These are phyloP conservation scores for Scedosporium aurantiacum DNA, from an alignment of 2,329 filamentous ascomycete species.

Conservation along the genomic window DNA sequence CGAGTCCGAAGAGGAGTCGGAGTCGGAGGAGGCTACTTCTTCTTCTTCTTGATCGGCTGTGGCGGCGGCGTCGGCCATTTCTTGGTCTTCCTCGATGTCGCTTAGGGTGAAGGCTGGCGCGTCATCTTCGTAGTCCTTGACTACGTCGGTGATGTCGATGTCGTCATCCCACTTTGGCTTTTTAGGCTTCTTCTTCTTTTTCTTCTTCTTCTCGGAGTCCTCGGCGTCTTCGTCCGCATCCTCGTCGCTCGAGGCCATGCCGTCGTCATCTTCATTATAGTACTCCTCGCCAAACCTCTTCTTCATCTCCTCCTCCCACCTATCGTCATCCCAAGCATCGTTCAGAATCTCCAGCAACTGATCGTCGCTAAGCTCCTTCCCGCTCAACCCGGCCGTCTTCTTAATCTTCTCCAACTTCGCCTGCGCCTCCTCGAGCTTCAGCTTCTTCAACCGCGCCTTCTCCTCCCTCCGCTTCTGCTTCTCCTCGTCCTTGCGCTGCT, in stretches of 20 bases:
- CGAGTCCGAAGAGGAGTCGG: slow-evolving; percentile 28
- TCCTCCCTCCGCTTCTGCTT: slow-evolving; percentile 86
- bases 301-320: slow-evolving; percentile 86
- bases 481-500: slow-evolving; percentile 69
- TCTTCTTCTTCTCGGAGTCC: slow-evolving; percentile 37
- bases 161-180: slow-evolving; percentile 95
- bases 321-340: slow-evolving; percentile 75
- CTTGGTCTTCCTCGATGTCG: slow-evolving; percentile 36
- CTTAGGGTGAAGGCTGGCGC: slow-evolving; percentile 45
- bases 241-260: slow-evolving; percentile 55
- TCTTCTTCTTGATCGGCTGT: slow-evolving; percentile 24
- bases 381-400: slow-evolving; percentile 70
- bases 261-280: slow-evolving; percentile 63
- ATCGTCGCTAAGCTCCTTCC: slow-evolving; percentile 55
- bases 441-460: slow-evolving; percentile 68
- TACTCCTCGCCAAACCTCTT: slow-evolving; percentile 83
- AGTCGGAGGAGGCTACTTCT: slow-evolving; percentile 23
- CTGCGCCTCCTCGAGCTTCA: slow-evolving; percentile 86
- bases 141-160: slow-evolving; percentile 87
- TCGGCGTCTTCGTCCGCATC: slow-evolving; percentile 55
- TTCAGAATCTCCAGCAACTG: slow-evolving; percentile 81
- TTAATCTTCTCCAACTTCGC: slow-evolving; percentile 80
- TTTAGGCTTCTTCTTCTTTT: slow-evolving; percentile 55
- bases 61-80: slow-evolving; percentile 23
- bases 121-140: slow-evolving; percentile 74